These are phyloP conservation scores for Chlamydomonas sp. DNA, from an alignment of 139 green algal genomes.

Conservation along the genomic window DNA sequence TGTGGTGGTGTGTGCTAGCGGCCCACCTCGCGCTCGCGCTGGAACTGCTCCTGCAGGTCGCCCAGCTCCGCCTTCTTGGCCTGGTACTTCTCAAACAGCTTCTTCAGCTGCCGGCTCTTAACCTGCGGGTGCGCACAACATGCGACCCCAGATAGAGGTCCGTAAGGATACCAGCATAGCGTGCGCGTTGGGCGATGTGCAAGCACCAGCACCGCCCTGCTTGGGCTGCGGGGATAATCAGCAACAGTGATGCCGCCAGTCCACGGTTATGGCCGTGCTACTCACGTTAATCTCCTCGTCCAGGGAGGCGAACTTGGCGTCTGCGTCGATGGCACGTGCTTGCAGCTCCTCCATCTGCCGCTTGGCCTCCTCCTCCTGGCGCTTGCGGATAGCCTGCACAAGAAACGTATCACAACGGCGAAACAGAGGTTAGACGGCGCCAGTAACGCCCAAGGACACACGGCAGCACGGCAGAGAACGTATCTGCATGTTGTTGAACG, in stretches of 20 bases:
- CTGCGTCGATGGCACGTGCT: conserved; percentile 51
- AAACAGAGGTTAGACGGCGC: no score
- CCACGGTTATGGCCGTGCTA: background rate
- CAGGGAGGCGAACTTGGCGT: conserved; percentile 52
- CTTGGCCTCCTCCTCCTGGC: conserved; percentile 66
- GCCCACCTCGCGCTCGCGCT: conserved; percentile 63
- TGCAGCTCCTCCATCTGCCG: conserved; percentile 60
- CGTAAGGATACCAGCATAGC: no score
- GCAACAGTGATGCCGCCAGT: background rate
- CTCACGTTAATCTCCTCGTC: conserved; percentile 60
- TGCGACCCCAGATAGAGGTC: no score
- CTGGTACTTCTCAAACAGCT: conserved; percentile 74
- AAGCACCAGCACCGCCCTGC: no score
- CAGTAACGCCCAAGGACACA: no score
- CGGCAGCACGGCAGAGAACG: no score
- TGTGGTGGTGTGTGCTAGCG: no score
- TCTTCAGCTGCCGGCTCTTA: conserved; percentile 74
- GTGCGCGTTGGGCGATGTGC: no score
- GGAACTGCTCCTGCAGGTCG: conserved; percentile 70
- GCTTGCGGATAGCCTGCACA: conserved; percentile 45
- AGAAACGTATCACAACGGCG: background rate
- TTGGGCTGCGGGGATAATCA: no score
- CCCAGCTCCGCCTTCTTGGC: conserved; percentile 65
- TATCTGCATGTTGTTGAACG: no score
- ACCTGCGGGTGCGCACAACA: conserved; percentile 21